Evolutionary conservation across 192 early-diverging fungal species (phyloP).

Genomic region (Backusella luteola): DNA sequence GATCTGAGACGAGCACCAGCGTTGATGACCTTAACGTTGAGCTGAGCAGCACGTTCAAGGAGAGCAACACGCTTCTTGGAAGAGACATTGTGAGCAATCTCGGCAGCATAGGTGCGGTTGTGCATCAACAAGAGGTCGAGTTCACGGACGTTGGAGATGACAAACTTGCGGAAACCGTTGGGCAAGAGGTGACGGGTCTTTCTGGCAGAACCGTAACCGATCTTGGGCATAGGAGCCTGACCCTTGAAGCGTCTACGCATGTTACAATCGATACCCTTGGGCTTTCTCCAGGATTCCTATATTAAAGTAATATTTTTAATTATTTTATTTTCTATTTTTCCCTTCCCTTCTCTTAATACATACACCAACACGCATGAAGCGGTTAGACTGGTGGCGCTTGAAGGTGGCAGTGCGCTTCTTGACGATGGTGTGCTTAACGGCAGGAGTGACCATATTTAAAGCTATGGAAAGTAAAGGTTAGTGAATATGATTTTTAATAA

Average conservation of each 20-base stretch:
- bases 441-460: conserved; percentile 88
- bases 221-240: conserved; percentile 97
- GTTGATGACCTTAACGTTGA: conserved; percentile 97
- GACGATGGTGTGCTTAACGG: conserved; percentile 94
- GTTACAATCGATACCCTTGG: conserved; percentile 99
- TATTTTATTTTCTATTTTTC: not conserved
- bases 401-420: conserved; percentile 99
- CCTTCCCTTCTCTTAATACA: not conserved
- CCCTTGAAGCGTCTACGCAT: conserved; percentile 99
- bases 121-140: conserved; percentile 98
- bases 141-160: conserved; percentile 88
- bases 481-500: not conserved
- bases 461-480: not conserved
- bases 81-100: conserved; percentile 97
- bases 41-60: conserved; percentile 91
- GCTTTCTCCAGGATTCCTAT: conserved; percentile 99
- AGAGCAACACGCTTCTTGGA: conserved; percentile 93
- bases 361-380: conserved; percentile 94
- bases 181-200: conserved; percentile 96
- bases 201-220: conserved; percentile 98
- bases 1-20: conserved; percentile 80
- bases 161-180: conserved; percentile 99
- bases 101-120: conserved; percentile 98
- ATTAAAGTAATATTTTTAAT: conserved; percentile 1
- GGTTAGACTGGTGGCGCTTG: conserved; percentile 97